These are phyloP conservation scores for Cryptococcus sp. DNA, from an alignment of 1,284 basidiomycete species.

Conservation along the genomic window DNA sequence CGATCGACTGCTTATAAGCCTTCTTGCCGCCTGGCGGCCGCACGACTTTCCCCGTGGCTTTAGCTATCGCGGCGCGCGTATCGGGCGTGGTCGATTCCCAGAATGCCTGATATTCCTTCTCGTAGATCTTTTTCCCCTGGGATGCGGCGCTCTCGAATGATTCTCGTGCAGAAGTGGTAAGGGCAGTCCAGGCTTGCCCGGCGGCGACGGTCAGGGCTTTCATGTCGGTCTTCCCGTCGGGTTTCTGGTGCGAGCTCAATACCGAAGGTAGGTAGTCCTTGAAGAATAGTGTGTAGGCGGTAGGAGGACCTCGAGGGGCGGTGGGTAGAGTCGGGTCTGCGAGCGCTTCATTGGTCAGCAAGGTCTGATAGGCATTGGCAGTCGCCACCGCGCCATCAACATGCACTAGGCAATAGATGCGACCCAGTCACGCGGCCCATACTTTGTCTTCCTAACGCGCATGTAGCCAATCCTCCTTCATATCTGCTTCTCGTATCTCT, in stretches of 20 bases:
- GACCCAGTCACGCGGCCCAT: neutral
- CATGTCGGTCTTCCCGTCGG: slow-evolving; percentile 26
- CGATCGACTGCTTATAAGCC: slow-evolving; percentile 16
- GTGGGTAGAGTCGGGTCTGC: slow-evolving; percentile 25
- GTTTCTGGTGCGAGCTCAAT: slow-evolving; percentile 4
- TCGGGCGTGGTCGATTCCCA: slow-evolving; percentile 28
- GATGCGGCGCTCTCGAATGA: slow-evolving; percentile 7
- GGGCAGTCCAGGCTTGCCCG: slow-evolving; percentile 25
- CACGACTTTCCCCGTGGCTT: slow-evolving; percentile 30
- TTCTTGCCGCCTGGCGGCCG: slow-evolving; percentile 28
- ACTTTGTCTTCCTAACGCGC: no score
- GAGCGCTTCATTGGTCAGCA: neutral
- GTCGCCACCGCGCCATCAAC: no score
- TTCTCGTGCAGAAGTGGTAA: slow-evolving; percentile 10
- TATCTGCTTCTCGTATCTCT: neutral
- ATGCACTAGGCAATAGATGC: no score
- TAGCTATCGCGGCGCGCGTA: slow-evolving; percentile 25
- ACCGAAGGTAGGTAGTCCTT: slow-evolving; percentile 15
- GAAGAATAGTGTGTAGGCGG: slow-evolving; percentile 37
- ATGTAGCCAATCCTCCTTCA: neutral
- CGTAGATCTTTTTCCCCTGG: slow-evolving; percentile 12
- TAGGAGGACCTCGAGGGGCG: slow-evolving; percentile 21
- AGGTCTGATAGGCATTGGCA: neutral
- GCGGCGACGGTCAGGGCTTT: slow-evolving; percentile 12
- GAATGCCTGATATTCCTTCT: slow-evolving; percentile 31